Evolutionary conservation across 179 eudicot species (phyloP).

Genomic region (Silene coronaria): DNA sequence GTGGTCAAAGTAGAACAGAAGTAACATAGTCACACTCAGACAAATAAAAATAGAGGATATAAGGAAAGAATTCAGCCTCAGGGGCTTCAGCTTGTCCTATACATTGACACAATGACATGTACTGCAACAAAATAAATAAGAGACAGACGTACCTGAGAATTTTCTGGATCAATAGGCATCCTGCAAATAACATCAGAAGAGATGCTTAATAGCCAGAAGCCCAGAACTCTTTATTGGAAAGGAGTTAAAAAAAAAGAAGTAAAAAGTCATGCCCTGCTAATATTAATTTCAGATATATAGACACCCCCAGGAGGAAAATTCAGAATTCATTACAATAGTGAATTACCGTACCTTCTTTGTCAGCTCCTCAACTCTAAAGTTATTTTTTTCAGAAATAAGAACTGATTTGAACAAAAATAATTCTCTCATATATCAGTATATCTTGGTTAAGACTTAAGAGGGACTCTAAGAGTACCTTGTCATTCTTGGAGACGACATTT

Average conservation of each 20-base stretch:
- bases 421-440: too few species aligned
- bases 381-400: too few species aligned
- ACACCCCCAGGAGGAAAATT: neutral
- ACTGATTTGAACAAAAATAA: too few species aligned
- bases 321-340: neutral
- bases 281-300: neutral
- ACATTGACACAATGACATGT: neutral
- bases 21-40: too few species aligned
- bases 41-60: too few species aligned
- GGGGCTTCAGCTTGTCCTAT: neutral
- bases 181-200: conserved; percentile 38
- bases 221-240: neutral
- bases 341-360: neutral
- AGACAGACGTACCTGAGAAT: conserved; percentile 53
- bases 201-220: neutral
- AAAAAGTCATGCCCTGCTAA: neutral
- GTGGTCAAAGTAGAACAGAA: too few species aligned
- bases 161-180: conserved; percentile 49
- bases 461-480: conserved; percentile 40
- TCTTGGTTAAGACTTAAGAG: conserved; percentile 1
- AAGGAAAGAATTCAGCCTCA: neutral
- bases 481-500: conserved; percentile 63
- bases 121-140: neutral
- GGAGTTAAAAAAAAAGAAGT: neutral
- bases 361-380: too few species aligned